Base-by-base conservation (phyloP, 1,284 basidiomycete genomes). In the Ceratobasidium sp. region DNA sequence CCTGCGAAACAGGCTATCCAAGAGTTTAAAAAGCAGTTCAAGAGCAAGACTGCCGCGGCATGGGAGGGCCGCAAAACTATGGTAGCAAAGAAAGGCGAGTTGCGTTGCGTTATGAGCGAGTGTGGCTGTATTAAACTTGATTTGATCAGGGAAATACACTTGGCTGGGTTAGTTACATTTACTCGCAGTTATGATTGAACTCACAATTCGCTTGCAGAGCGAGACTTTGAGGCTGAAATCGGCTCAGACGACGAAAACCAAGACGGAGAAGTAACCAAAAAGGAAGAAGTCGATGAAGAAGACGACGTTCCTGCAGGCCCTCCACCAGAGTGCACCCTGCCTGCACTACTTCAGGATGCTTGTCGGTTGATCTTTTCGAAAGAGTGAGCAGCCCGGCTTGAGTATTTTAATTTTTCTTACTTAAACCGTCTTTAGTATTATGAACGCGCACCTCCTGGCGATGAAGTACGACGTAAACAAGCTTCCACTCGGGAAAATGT, bases 401-500 rank as follows among this genome's bases (percentile, higher is more conserved):
- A 19, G 6, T 22, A 64, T 59, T 57, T 29, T 73, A 17, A 44
- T 3, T 14, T 11, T 5, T 24, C 66, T 9, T 41, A 5, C 41
- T 64, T 45, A 73, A 53, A 47, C 76, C 66, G 31, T 36, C 44
- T 41, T 54, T 65, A 89, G 88, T 33, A 80, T 89, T 76, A 87
- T 90, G 59, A 85, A 89, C 62, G 88, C 87, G 0, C 84, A 86
- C 27, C 80, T 91, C 78, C 87, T 87, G n/a, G 87, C 87, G 2
- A 89, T 91, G 88, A 90, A 91, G 78, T 91, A 91, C 78, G 90
- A 91, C 79, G 89, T 89, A 2, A 88, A 88, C 78, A 91, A 91
- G 79, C 84, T 91, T 27, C 90, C 90, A 17, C 85, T 91, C 11
- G 89, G 88, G 11, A 81, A 82, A 73, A 79, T 82, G 41, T 75